Percentiles rank a stretch among this genome's conserved stretches.
Evolutionary conservation across 2,329 filamentous ascomycete species (phyloP).

Genomic region (Diaporthe citriasiana): DNA sequence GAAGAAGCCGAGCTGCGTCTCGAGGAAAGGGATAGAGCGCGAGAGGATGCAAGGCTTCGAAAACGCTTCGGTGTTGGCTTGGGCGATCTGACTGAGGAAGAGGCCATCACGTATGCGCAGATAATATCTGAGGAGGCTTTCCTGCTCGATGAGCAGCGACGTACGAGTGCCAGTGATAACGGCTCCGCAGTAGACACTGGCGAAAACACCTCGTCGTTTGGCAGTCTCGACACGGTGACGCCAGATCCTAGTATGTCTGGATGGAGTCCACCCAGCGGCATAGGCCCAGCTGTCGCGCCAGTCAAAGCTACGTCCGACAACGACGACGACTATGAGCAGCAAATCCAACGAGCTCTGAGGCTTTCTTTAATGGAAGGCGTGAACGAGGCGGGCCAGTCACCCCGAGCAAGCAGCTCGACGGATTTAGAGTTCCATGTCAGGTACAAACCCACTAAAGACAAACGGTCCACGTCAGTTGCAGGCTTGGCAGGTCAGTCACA

Average conservation of each 20-base stretch:
- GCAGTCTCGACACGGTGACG: constrained; percentile 63
- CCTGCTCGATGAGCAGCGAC: constrained; percentile 68
- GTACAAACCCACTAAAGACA: constrained; percentile 59
- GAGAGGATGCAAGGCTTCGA: constrained; percentile 78
- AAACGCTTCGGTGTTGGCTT: constrained; percentile 89
- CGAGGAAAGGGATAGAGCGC: constrained; percentile 76
- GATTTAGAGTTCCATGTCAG: constrained; percentile 67
- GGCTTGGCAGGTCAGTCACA: constrained; percentile 51
- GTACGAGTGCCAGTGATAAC: constrained; percentile 64
- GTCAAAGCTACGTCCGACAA: constrained; percentile 50
- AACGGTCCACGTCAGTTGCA: constrained; percentile 53
- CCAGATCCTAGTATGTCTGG: constrained; percentile 68
- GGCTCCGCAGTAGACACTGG: constrained; percentile 65
- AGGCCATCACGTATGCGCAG: constrained; percentile 74
- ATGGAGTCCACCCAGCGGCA: constrained; percentile 48
- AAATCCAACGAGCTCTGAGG: constrained; percentile 74
- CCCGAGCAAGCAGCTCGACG: constrained; percentile 60
- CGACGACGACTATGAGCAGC: constrained; percentile 70
- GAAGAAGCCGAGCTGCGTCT: constrained; percentile 84
- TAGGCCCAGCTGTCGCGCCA: constrained; percentile 46
- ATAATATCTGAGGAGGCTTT: constrained; percentile 76
- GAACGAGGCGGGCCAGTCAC: constrained; percentile 62
- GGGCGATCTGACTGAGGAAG: constrained; percentile 74
- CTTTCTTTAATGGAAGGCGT: constrained; percentile 71
- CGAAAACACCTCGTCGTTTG: constrained; percentile 59